Percentiles rank a stretch among this genome's conserved stretches.
phyloP scores from a whole-genome alignment of 495 filamentous ascomycete genomes.

The Cryomyces minteri region DNA sequence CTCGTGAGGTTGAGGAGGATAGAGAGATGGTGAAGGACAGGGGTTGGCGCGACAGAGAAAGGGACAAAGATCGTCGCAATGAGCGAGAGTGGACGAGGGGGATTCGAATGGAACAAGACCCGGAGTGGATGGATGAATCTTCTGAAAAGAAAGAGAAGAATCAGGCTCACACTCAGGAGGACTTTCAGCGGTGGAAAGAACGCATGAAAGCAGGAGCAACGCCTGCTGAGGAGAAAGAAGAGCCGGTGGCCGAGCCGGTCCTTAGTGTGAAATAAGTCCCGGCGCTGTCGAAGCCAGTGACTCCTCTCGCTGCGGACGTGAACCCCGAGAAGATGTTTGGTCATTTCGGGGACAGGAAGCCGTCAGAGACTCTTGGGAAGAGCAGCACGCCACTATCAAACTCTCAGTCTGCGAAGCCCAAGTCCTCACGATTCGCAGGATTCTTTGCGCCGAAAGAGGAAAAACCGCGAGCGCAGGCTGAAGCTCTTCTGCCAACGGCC shows the following conservation, averaged over 20 bases:
- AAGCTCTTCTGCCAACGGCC: conserved; percentile 6
- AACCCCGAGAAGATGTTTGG: conserved; percentile 70
- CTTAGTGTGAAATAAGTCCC: conserved; percentile 11
- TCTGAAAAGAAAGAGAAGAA: conserved; percentile 19
- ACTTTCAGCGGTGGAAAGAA: conserved; percentile 93
- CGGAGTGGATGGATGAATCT: conserved; percentile 30
- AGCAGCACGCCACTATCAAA: not conserved
- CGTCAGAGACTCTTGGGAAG: conserved; percentile 4
- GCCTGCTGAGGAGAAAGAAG: conserved; percentile 30
- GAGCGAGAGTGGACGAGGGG: conserved; percentile 18
- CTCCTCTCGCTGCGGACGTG: conserved; percentile 41
- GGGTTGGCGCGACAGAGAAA: conserved; percentile 15
- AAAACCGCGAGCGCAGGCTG: conserved; percentile 28
- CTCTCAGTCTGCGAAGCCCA: conserved; percentile 21
- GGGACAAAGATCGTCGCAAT: conserved; percentile 5
- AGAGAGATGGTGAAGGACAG: conserved; percentile 25
- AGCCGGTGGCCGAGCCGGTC: conserved; percentile 14
- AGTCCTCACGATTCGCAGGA: conserved; percentile 67
- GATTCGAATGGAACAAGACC: conserved; percentile 23
- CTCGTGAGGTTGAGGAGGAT: conserved; percentile 7
- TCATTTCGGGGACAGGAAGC: conserved; percentile 34
- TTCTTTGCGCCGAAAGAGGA: conserved; percentile 57
- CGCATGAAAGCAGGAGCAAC: conserved; percentile 52
- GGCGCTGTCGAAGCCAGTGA: conserved; percentile 24
- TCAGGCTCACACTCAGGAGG: conserved; percentile 61